Percentiles rank a stretch among this genome's conserved stretches.
Conservation (phyloP, 2,329 filamentous ascomycete genomes). For the Xylariales sp. region DNA sequence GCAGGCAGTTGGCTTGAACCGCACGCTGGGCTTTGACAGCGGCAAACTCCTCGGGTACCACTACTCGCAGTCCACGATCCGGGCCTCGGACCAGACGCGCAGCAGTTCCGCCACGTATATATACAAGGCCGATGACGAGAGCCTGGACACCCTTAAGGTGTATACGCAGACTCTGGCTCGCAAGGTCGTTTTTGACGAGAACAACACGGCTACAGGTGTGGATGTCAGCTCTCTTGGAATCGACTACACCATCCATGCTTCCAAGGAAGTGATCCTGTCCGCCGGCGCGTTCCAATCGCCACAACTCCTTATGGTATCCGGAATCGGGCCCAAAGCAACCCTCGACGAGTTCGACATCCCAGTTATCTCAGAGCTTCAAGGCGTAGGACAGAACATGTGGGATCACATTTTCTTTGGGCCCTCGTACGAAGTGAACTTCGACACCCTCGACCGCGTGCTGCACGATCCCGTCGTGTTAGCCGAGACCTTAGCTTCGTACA, state of each 20-base stretch:
- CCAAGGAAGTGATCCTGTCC: slow-evolving; percentile 35
- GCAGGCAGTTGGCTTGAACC: slow-evolving; percentile 34
- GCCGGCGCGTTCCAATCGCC: slow-evolving; percentile 36
- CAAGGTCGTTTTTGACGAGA: slow-evolving; percentile 37
- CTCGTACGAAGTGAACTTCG: slow-evolving; percentile 26
- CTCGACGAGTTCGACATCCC: slow-evolving; percentile 7
- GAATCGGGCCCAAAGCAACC: slow-evolving; percentile 27
- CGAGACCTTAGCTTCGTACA: slow-evolving; percentile 26
- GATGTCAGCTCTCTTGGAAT: slow-evolving; percentile 17
- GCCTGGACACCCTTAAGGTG: slow-evolving; percentile 11
- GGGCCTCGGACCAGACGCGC: slow-evolving; percentile 18
- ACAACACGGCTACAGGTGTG: slow-evolving; percentile 28
- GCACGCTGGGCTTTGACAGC: slow-evolving; percentile 32
- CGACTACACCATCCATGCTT: slow-evolving; percentile 21
- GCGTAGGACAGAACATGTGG: slow-evolving; percentile 13
- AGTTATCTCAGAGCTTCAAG: slow-evolving; percentile 8
- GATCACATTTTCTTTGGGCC: slow-evolving; percentile 12
- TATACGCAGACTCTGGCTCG: slow-evolving; percentile 34
- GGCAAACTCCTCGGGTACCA: slow-evolving; percentile 36
- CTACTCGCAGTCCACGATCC: slow-evolving; percentile 27
- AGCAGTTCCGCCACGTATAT: slow-evolving; percentile 10
- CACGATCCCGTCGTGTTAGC: slow-evolving; percentile 17
- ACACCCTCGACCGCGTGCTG: slow-evolving; percentile 22
- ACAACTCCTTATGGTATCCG: slow-evolving; percentile 35
- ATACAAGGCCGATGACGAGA: slow-evolving; percentile 5